These are phyloP conservation scores for Theileria orientalis DNA, from an alignment of 169 alveolate species.

Conservation along the genomic window DNA sequence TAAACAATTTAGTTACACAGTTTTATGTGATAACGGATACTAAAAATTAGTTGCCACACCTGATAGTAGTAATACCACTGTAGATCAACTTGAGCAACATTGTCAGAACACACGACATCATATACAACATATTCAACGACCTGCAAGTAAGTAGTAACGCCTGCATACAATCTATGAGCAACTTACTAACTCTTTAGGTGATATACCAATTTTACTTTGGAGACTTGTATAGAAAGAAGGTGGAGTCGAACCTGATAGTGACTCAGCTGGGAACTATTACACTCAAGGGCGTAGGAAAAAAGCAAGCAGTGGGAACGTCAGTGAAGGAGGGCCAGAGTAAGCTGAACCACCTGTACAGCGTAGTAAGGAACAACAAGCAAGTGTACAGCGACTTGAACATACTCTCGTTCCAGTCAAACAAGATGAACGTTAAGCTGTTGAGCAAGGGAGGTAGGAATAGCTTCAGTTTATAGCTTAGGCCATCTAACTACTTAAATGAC, in stretches of 20 bases:
- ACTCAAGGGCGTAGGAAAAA: conserved; percentile 66
- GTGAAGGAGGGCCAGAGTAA: conserved; percentile 67
- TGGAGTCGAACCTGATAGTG: conserved; percentile 67
- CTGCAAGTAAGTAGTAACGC: conserved; percentile 66
- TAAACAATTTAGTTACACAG: too few relatives aligned
- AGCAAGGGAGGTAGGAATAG: conserved; percentile 51
- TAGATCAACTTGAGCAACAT: conserved; percentile 42
- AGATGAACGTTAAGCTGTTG: conserved; percentile 62
- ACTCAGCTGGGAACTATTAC: conserved; percentile 68
- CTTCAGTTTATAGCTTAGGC: too few relatives aligned
- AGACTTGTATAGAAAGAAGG: conserved; percentile 56
- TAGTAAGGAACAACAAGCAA: conserved; percentile 53
- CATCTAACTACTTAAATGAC: neutral
- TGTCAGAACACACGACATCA: conserved; percentile 81
- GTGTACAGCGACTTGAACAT: conserved; percentile 51
- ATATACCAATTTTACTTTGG: conserved; percentile 63
- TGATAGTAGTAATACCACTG: neutral
- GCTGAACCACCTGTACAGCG: conserved; percentile 29
- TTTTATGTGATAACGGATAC: too few relatives aligned
- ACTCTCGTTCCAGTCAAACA: conserved; percentile 72
- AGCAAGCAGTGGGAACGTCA: conserved; percentile 67
- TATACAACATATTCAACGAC: conserved; percentile 83
- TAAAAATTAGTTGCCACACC: too few relatives aligned
- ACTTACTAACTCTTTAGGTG: neutral
- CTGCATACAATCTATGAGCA: neutral